phyloP scores from a whole-genome alignment of 164 flowering plant species.

The Aristolochia californica region DNA sequence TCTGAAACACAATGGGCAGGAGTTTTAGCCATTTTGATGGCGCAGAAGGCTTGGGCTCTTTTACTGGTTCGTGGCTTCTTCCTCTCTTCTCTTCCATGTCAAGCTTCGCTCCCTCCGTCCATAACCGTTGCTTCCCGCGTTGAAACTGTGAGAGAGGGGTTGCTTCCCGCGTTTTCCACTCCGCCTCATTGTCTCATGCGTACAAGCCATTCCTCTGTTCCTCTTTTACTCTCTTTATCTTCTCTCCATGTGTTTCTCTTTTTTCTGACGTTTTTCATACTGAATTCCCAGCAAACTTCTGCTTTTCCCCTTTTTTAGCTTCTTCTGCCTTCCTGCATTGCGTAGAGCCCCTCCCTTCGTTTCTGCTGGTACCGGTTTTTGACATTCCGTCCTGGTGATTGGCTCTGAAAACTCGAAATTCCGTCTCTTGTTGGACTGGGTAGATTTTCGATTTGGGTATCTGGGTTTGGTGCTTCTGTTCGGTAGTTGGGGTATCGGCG shows the following conservation, averaged over 20 bases:
- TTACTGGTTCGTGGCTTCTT: too few species aligned
- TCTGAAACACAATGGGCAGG: too few species aligned
- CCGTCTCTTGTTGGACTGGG: background rate
- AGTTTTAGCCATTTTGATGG: too few species aligned
- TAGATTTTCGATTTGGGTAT: background rate
- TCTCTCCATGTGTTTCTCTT: too few species aligned
- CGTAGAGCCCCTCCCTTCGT: background rate
- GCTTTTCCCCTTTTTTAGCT: background rate
- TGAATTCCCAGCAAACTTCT: background rate
- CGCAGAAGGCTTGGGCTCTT: too few species aligned
- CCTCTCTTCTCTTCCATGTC: background rate
- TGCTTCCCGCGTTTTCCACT: slow-evolving; percentile 17
- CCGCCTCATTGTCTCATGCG: slow-evolving; percentile 14
- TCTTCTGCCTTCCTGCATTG: background rate
- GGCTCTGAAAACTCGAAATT: background rate
- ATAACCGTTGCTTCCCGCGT: slow-evolving; percentile 13
- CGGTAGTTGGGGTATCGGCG: background rate
- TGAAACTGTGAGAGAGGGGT: slow-evolving; percentile 10
- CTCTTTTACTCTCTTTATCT: background rate
- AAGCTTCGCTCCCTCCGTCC: background rate
- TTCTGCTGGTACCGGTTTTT: background rate
- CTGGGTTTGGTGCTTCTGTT: background rate
- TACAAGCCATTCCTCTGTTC: slow-evolving; percentile 8
- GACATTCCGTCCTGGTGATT: background rate
- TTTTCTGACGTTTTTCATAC: too few species aligned